phyloP scores from a whole-genome alignment of 2,329 filamentous ascomycete genomes.

The Talaromyces funiculosus region DNA sequence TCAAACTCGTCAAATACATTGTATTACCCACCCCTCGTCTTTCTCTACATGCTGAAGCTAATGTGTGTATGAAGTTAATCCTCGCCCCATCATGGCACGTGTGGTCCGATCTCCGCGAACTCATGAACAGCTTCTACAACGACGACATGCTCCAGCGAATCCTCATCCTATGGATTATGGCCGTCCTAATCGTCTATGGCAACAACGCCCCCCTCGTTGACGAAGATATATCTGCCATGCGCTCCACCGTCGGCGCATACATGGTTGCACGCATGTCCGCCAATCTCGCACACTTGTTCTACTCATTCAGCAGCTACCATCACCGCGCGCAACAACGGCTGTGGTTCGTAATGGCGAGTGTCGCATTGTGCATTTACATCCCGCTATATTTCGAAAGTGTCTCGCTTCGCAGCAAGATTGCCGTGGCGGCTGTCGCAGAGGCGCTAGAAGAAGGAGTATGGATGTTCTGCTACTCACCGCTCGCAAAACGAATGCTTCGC shows the following conservation, averaged over 20 bases:
- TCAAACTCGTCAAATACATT: slow-evolving; percentile 45
- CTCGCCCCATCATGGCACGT: slow-evolving; percentile 48
- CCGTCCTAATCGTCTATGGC: slow-evolving; percentile 44
- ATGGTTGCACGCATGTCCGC: slow-evolving; percentile 42
- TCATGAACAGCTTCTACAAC: slow-evolving; percentile 51
- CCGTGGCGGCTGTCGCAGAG: slow-evolving; percentile 40
- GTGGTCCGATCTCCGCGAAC: slow-evolving; percentile 47
- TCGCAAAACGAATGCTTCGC: slow-evolving; percentile 39
- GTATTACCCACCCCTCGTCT: slow-evolving; percentile 10
- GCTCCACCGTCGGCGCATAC: slow-evolving; percentile 44
- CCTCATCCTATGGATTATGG: slow-evolving; percentile 49
- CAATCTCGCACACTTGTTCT: slow-evolving; percentile 35
- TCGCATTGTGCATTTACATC: slow-evolving; percentile 39
- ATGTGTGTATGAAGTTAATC: slow-evolving; percentile 29
- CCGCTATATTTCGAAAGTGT: slow-evolving; percentile 43
- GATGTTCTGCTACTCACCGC: slow-evolving; percentile 42
- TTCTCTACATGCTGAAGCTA: background rate
- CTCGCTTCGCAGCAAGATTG: slow-evolving; percentile 39
- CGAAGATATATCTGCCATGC: slow-evolving; percentile 41
- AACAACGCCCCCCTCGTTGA: slow-evolving; percentile 45
- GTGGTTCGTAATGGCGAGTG: slow-evolving; percentile 38
- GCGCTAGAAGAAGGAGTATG: slow-evolving; percentile 41
- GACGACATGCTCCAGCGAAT: slow-evolving; percentile 46
- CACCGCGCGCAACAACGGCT: slow-evolving; percentile 44
- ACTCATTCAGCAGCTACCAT: slow-evolving; percentile 45